Evolutionary conservation across 202 grass and related monocot genomes (phyloP), one percentile per base, ranked within the genome.

Genomic region (Schoenoplectus triqueter): DNA sequence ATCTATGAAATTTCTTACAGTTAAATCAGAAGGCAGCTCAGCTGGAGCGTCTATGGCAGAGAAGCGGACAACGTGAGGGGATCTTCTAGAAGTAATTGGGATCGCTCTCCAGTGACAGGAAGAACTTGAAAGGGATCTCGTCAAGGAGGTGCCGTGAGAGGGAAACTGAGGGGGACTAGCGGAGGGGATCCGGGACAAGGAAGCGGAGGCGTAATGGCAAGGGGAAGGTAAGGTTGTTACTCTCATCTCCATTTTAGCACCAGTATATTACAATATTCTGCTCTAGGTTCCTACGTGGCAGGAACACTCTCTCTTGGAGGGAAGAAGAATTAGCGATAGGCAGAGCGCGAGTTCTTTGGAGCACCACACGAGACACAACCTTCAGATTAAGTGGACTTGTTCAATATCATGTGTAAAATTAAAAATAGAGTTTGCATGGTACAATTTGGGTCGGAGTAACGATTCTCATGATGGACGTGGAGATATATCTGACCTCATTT

Each of bases 181-280:
- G 31, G 31, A 74, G 50, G 77, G 54, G 64, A 60, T 64, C 7
- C 76, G 31, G 4, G 68, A 64, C 2, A 19, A 44, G 54, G 18
- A 21, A 54, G 51, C 55, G 56, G 57, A 87, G 42, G 80, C 42
- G 67, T 50, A 63, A 64, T 68, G 44, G 74, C 47, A 57, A 69
- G 81, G 40, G 15, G 64, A 69, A 83, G 81, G 47, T 69, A 69
- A 54, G 11, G 65, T 31, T 1, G 18, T 39, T 68, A 21, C 11
- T 69, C 48, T 83, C 47, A 83, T 83, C 81, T 83, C 81, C 81
- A 83, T 83, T 57, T 47, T 5, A 63, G 79, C 67, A 64, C 76
- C 17, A 56, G 7, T 40, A 6, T 31, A 31, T 31, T 31, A 31
- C 50, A 21, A 8, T 64, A 17, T 56, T 14, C 31, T 42, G 10